Conservation (phyloP, 2,329 filamentous ascomycete species). For the Cercospora zeina region DNA sequence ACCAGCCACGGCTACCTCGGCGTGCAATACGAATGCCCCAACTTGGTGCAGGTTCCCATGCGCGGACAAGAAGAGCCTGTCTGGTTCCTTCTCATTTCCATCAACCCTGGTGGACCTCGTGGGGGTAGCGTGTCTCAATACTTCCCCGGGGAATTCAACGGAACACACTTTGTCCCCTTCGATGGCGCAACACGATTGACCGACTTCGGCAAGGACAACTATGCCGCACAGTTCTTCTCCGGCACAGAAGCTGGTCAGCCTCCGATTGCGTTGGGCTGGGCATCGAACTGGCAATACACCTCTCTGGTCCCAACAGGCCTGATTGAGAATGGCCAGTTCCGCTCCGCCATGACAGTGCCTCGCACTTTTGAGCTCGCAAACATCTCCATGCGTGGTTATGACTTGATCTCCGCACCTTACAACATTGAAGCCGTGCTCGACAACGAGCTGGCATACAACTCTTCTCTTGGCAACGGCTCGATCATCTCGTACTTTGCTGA, state of each 20-base stretch:
- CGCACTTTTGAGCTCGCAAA: constrained; percentile 56
- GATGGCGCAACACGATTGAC: constrained; percentile 42
- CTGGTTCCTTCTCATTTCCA: constrained; percentile 54
- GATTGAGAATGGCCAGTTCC: constrained; percentile 51
- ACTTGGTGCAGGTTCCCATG: constrained; percentile 59
- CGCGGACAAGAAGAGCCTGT: constrained; percentile 45
- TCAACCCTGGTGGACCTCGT: constrained; percentile 59
- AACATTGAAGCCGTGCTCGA: constrained; percentile 53
- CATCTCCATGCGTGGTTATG: constrained; percentile 53
- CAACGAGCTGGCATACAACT: constrained; percentile 47
- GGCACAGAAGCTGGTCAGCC: constrained; percentile 45
- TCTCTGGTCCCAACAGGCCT: constrained; percentile 54
- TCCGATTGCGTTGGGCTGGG: constrained; percentile 57
- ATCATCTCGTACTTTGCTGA: constrained; percentile 54
- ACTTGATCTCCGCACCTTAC: constrained; percentile 54
- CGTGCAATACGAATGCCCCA: constrained; percentile 64
- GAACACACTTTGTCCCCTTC: constrained; percentile 58
- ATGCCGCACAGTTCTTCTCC: constrained; percentile 60
- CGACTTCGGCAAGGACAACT: constrained; percentile 51
- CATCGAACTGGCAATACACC: constrained; percentile 62
- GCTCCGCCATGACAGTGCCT: constrained; percentile 55
- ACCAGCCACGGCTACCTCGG: constrained; percentile 55
- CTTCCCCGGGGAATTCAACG: constrained; percentile 62
- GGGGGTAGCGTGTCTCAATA: constrained; percentile 60
- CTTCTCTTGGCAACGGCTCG: constrained; percentile 51